Evolutionary conservation across 164 flowering plant species (phyloP), one percentile per base, ranked within the genome.

Genomic region (Cinnamomum micranthum): DNA sequence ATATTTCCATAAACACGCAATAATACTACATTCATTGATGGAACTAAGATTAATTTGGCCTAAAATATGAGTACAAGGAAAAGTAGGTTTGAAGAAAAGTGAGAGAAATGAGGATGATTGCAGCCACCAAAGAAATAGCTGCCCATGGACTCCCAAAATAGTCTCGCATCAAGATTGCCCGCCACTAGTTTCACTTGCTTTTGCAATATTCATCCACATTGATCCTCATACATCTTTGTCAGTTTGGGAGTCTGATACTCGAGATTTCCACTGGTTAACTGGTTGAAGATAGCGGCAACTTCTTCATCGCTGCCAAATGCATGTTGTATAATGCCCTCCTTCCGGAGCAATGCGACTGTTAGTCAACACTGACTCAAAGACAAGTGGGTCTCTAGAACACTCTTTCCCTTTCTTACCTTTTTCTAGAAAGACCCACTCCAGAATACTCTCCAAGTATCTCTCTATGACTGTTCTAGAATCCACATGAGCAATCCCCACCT

Each of bases 101-200:
- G 59, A 77, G 70, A 20, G 63, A 2, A 5, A 77, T 52, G 15
- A 77, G 70, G 7, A 73, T 14, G 33, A n/a, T 22, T 1, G 79
- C 75, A 60, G 60, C 75, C n/a, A 6, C 2, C 50, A 68, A 6
- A 2, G 73, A 69, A 70, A 77, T 1, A 23, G 50, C 60, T 1
- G 80, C 58, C 76, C 76, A 77, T 6, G 76, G 76, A 70, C 13
- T 70, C 64, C 55, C 64, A 28, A 73, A 64, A 27, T 78, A 58
- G 31, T 74, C 62, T 2, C 68, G 71, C 65, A 7, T 59, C 31
- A 78, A 55, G 27, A 17, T 70, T 27, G 74, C 77, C 15, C 22
- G 4, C 68, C 71, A 71, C 27, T 1, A 27, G 50, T 70, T 60
- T 68, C 74, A 58, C 17, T 28, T 51, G 6, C 31, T 58, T 17